A percentile compares a stretch with the other conserved stretches of the same genome.
Conservation (phyloP, 2,329 filamentous ascomycete species). For the Trichoderma arundinaceum region DNA sequence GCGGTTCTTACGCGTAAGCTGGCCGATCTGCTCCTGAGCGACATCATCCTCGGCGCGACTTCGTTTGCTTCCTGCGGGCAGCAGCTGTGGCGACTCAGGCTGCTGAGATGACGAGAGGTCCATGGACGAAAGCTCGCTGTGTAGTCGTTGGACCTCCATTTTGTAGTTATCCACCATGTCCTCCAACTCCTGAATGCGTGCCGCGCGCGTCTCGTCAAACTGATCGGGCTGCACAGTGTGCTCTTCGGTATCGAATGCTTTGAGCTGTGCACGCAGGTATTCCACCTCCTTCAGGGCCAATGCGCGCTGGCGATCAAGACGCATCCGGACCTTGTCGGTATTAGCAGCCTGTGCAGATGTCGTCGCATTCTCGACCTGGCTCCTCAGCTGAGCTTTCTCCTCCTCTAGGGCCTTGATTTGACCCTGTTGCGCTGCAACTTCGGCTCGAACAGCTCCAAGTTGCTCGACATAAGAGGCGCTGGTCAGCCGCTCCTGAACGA, state of each 20-base stretch:
- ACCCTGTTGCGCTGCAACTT: constrained; percentile 77
- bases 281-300: constrained; percentile 92
- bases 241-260: constrained; percentile 87
- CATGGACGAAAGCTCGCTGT: constrained; percentile 72
- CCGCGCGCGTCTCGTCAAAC: constrained; percentile 74
- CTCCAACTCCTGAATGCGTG: constrained; percentile 82
- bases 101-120: constrained; percentile 53
- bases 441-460: constrained; percentile 78
- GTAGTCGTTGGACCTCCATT: constrained; percentile 74
- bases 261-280: constrained; percentile 89
- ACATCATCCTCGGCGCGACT: constrained; percentile 65
- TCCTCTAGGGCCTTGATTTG: constrained; percentile 73
- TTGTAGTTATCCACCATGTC: constrained; percentile 87
- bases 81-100: neutral
- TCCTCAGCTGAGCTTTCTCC: constrained; percentile 67
- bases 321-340: constrained; percentile 54
- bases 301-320: constrained; percentile 83
- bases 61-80: constrained; percentile 65
- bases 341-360: constrained; percentile 28
- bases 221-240: constrained; percentile 81
- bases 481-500: constrained; percentile 81
- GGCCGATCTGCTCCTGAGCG: constrained; percentile 74
- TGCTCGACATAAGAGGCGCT: constrained; percentile 80
- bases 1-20: constrained; percentile 85
- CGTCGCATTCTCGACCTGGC: constrained; percentile 68